Conservation (phyloP, 1,284 basidiomycete genomes). For the Acaromyces ingoldii region DNA sequence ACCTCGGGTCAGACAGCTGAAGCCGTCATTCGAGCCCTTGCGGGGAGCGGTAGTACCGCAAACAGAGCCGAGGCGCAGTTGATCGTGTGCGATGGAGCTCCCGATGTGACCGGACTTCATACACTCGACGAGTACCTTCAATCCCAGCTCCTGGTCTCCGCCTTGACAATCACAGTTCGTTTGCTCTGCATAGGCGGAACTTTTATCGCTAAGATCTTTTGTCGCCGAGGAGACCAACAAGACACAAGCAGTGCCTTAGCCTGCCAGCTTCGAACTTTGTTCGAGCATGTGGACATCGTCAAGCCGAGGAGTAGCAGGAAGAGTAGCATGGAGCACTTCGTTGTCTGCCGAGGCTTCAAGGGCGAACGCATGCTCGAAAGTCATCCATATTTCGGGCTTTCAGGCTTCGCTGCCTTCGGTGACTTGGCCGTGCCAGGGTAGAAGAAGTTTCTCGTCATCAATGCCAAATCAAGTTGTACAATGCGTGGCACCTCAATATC, state of each 20-base stretch:
- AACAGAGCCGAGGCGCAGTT: slow-evolving; percentile 55
- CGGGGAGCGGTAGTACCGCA: slow-evolving; percentile 5
- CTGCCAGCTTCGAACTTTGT: slow-evolving; percentile 52
- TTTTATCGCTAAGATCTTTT: slow-evolving; percentile 61
- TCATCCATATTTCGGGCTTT: too few species aligned
- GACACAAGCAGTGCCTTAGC: slow-evolving; percentile 19
- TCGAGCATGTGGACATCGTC: slow-evolving; percentile 51
- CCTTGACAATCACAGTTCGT: slow-evolving; percentile 57
- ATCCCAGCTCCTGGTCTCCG: slow-evolving; percentile 58
- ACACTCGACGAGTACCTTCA: slow-evolving; percentile 61
- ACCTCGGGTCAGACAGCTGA: slow-evolving; percentile 57
- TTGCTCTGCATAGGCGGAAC: slow-evolving; percentile 57
- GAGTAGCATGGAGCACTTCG: slow-evolving; percentile 56
- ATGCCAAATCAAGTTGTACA: too few species aligned
- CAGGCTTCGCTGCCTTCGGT: too few species aligned
- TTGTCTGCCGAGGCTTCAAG: slow-evolving; percentile 57
- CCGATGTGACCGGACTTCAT: slow-evolving; percentile 61
- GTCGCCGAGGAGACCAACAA: slow-evolving; percentile 52
- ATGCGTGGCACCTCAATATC: too few species aligned
- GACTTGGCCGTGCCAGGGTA: too few species aligned
- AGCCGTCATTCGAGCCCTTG: slow-evolving; percentile 55
- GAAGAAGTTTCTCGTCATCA: too few species aligned
- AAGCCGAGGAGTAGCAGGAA: slow-evolving; percentile 50
- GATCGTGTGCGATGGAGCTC: slow-evolving; percentile 61
- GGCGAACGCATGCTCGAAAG: too few species aligned